A percentile compares a stretch with the other conserved stretches of the same genome.
These are phyloP conservation scores for Picea sitchensis DNA, from an alignment of 75 land plant genomes.

Conservation along the genomic window DNA sequence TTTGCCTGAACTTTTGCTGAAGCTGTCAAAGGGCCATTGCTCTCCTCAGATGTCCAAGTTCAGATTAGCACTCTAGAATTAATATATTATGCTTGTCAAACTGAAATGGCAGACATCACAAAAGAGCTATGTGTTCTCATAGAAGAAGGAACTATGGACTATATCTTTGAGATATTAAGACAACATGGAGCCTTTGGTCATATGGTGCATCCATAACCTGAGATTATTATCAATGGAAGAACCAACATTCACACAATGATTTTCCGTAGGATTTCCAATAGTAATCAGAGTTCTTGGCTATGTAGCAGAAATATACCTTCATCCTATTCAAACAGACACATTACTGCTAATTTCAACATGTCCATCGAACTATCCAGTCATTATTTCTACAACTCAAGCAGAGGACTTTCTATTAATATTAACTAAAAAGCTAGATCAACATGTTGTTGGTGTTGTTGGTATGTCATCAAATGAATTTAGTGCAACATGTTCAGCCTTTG, in stretches of 20 bases:
- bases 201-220: constrained; percentile 53
- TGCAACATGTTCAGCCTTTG: constrained; percentile 47
- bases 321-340: constrained; percentile 54
- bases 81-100: constrained; percentile 37
- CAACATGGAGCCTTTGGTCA: constrained; percentile 40
- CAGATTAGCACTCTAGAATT: constrained; percentile 63
- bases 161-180: constrained; percentile 19
- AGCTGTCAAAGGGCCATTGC: constrained; percentile 83
- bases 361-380: constrained; percentile 53
- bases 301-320: constrained; percentile 57
- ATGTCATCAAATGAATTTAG: constrained; percentile 52
- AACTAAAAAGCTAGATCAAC: constrained; percentile 42
- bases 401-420: constrained; percentile 47
- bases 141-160: constrained; percentile 48
- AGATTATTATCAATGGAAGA: constrained; percentile 54
- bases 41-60: constrained; percentile 73
- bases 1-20: constrained; percentile 62
- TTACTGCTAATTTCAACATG: constrained; percentile 48
- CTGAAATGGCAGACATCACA: constrained; percentile 12
- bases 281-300: constrained; percentile 50
- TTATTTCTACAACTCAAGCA: constrained; percentile 35
- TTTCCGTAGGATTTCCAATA: constrained; percentile 64
- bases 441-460: constrained; percentile 41
- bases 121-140: constrained; percentile 50
- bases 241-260: constrained; percentile 47